phyloP scores from a whole-genome alignment of 768 basidiomycete genomes.

The Naganishia friedmannii region DNA sequence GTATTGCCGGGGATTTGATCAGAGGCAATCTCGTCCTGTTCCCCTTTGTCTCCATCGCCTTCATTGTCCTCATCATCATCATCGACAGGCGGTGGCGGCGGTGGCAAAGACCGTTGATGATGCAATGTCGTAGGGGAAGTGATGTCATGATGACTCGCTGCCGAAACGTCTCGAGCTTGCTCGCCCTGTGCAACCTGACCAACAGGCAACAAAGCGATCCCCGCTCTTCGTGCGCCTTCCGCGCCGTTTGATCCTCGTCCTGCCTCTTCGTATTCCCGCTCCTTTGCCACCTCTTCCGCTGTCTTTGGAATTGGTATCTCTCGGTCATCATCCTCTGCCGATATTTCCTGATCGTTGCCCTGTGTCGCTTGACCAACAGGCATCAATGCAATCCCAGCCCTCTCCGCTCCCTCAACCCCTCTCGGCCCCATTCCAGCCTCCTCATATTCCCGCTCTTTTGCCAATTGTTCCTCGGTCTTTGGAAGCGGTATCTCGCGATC shows the following conservation, averaged over 20 bases:
- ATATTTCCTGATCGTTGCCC: no score
- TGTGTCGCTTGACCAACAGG: constrained; percentile 25
- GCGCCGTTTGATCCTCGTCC: constrained; percentile 42
- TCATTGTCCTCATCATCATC: constrained; percentile 36
- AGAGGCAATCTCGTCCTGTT: constrained; percentile 32
- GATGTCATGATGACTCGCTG: not conserved
- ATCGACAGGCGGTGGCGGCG: constrained; percentile 20
- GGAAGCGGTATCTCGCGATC: constrained; percentile 33
- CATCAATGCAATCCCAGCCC: constrained; percentile 49
- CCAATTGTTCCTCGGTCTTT: constrained; percentile 41
- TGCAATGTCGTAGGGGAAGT: not conserved
- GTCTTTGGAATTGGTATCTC: constrained; percentile 37
- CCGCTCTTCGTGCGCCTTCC: constrained; percentile 47
- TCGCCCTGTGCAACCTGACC: not conserved
- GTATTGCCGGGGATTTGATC: not conserved
- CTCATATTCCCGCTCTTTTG: constrained; percentile 38
- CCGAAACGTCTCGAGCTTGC: not conserved
- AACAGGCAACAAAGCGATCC: constrained; percentile 46
- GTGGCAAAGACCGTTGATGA: constrained; percentile 25
- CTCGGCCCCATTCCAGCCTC: constrained; percentile 37
- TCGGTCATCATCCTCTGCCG: constrained; percentile 57
- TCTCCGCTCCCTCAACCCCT: constrained; percentile 46
- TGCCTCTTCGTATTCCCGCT: constrained; percentile 37
- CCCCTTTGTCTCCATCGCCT: constrained; percentile 39
- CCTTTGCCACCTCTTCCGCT: constrained; percentile 36